Conservation (phyloP, 2,329 filamentous ascomycete genomes). For the Clathrospora elynae region DNA sequence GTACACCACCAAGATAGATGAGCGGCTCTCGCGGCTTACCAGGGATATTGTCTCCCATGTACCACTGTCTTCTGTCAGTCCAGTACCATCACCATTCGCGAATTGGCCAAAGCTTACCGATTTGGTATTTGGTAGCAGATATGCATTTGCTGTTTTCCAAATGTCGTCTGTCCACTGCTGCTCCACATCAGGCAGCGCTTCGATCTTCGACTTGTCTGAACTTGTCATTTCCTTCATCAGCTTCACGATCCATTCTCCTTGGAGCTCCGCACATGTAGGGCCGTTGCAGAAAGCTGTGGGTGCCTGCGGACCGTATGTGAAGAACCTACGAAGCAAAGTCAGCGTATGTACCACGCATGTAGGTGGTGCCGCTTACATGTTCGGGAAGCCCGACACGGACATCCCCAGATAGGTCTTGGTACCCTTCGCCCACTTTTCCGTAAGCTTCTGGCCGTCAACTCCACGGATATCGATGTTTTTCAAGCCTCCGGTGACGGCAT, state of each 20-base stretch:
- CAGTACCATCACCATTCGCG: not conserved
- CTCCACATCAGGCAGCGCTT: slow-evolving; percentile 55
- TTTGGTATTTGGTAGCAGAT: slow-evolving; percentile 56
- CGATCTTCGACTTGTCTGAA: slow-evolving; percentile 54
- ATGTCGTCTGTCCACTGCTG: slow-evolving; percentile 58
- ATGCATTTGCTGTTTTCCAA: slow-evolving; percentile 53
- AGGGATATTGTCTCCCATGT: slow-evolving; percentile 62
- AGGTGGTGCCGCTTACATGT: no score
- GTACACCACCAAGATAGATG: slow-evolving; percentile 51
- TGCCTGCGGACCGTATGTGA: slow-evolving; percentile 60
- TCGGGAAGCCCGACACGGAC: slow-evolving; percentile 47
- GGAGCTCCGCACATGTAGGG: slow-evolving; percentile 59
- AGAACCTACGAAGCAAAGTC: slow-evolving; percentile 39
- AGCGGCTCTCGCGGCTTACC: slow-evolving; percentile 60
- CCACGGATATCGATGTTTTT: slow-evolving; percentile 45
- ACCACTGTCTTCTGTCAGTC: slow-evolving; percentile 46
- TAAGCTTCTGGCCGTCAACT: slow-evolving; percentile 28
- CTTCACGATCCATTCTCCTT: slow-evolving; percentile 62
- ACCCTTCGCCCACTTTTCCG: slow-evolving; percentile 24
- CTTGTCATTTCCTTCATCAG: slow-evolving; percentile 58
- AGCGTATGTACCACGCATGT: no score
- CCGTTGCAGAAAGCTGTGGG: slow-evolving; percentile 64
- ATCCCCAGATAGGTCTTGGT: slow-evolving; percentile 49
- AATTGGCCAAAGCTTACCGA: not conserved
- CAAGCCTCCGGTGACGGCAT: slow-evolving; percentile 47